These are phyloP conservation scores for Monosporozyma servazzii DNA, from an alignment of 805 yeast species.

Conservation along the genomic window DNA sequence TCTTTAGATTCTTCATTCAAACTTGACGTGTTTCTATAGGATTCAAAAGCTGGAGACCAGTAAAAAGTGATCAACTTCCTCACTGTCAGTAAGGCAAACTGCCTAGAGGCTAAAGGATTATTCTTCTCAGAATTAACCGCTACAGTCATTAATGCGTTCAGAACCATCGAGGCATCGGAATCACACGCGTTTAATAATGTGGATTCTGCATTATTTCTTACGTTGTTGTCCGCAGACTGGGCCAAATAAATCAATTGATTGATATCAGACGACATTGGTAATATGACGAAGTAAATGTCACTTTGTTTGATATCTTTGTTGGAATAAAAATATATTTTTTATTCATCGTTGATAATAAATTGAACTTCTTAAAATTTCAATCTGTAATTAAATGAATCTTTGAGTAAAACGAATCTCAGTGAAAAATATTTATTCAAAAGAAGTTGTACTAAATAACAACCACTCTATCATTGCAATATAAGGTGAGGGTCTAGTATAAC, in stretches of 20 bases:
- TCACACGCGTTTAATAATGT: slow-evolving; percentile 36
- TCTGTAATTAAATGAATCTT: background rate
- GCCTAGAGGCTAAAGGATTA: slow-evolving; percentile 37
- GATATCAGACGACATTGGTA: background rate
- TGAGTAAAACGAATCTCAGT: background rate
- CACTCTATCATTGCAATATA: background rate
- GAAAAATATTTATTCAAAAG: background rate
- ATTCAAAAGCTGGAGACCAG: slow-evolving; percentile 80
- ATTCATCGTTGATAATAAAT: background rate
- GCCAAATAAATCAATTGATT: slow-evolving; percentile 21
- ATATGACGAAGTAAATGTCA: background rate
- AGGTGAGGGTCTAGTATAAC: background rate
- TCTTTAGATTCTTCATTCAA: slow-evolving; percentile 44
- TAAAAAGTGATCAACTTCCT: slow-evolving; percentile 58
- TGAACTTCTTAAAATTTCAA: background rate
- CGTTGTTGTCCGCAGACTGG: slow-evolving; percentile 40
- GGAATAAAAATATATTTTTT: background rate
- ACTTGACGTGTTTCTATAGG: slow-evolving; percentile 56
- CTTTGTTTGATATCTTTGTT: background rate
- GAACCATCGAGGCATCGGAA: slow-evolving; percentile 41
- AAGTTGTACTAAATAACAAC: background rate
- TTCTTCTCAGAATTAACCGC: slow-evolving; percentile 26
- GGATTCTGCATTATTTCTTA: slow-evolving; percentile 46
- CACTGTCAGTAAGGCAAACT: slow-evolving; percentile 55
- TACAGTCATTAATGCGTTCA: slow-evolving; percentile 35